A percentile compares a stretch with the other conserved stretches of the same genome.
Evolutionary conservation across 768 basidiomycete genomes (phyloP).

Genomic region (Agrocybe praecox): DNA sequence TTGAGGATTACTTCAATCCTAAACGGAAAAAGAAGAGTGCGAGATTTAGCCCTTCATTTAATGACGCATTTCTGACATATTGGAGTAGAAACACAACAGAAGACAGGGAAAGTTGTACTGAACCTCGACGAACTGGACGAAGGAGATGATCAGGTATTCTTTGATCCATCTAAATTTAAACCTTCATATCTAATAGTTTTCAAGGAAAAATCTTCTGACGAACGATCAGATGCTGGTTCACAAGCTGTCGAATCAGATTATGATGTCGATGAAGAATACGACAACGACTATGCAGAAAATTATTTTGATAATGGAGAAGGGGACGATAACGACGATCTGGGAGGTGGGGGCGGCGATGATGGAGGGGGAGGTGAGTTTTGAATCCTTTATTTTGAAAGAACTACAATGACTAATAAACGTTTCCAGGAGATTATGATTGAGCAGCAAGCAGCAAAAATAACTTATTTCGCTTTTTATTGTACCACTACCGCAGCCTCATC

Average conservation of each 20-base stretch:
- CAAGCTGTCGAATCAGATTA: constrained; percentile 73
- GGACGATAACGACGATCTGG: constrained; percentile 79
- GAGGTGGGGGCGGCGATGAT: constrained; percentile 69
- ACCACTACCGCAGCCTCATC: background rate
- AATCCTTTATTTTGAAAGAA: too few species aligned
- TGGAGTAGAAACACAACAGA: constrained; percentile 17
- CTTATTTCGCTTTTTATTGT: background rate
- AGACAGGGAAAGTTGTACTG: constrained; percentile 38
- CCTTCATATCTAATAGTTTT: background rate
- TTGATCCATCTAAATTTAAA: constrained; percentile 2
- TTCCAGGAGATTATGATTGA: background rate
- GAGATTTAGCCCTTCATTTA: background rate
- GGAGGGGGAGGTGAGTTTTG: constrained; percentile 52
- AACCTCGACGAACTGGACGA: constrained; percentile 73
- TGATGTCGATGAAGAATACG: constrained; percentile 88
- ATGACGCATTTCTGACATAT: background rate
- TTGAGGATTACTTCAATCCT: constrained; percentile 81
- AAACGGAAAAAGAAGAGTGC: constrained; percentile 60
- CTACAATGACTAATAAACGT: background rate
- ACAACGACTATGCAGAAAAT: constrained; percentile 89
- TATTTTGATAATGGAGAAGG: constrained; percentile 91
- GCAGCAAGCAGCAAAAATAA: background rate
- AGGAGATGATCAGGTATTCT: constrained; percentile 61
- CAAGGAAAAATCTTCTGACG: constrained; percentile 73
- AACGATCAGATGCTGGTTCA: constrained; percentile 68